Base-by-base conservation (phyloP, 2,329 filamentous ascomycete species). In the Exophiala sp. region DNA sequence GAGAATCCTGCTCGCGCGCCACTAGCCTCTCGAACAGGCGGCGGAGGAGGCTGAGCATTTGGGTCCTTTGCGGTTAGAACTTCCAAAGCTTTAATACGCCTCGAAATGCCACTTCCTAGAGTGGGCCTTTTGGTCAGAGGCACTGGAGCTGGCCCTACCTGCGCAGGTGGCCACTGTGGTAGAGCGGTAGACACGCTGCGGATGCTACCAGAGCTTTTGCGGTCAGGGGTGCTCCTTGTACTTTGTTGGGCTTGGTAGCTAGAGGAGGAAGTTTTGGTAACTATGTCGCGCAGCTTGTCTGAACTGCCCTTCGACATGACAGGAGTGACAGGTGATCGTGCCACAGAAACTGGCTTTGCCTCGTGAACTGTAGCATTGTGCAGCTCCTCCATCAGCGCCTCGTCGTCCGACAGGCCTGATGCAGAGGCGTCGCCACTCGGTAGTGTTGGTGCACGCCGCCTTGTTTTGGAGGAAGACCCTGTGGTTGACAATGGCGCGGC, bases 81-180 rank as follows among this genome's bases (percentile, higher is more conserved):
- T 64, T 95, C 87, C 46, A 98, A 74, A 5, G 90, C 89, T 68
- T 95, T 94, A 66, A 97, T 97, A 35, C 93, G 84, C 66, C 91
- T 88, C 2, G 91, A 94, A 53, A 98, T 96, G 59, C 88, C 89
- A 7, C 86, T 89, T 6, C 88, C 90, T 19, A 97, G 79, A 62
- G 87, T 93, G 58, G 83, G 77, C 65, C 90, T 94, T 65, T 86
- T 88, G 40, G 76, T 71, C 43, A 84, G 63, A 44, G 76, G 75
- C 11, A 77, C 68, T n/a, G 69, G 67, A 30, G 63, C 63, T 22
- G 64, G 52, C 13, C 67, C 62, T 11, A 27, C 41, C 32, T 47
- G 52, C n/a, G 46, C 35, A 24, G 58, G 59, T 13, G 60, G 58
- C 59, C 59, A 62, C 19, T 59, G 56, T 19, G 57, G 54, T 23